phyloP scores from a whole-genome alignment of 148 eudicot species.

The Chenopodium berlandieri region DNA sequence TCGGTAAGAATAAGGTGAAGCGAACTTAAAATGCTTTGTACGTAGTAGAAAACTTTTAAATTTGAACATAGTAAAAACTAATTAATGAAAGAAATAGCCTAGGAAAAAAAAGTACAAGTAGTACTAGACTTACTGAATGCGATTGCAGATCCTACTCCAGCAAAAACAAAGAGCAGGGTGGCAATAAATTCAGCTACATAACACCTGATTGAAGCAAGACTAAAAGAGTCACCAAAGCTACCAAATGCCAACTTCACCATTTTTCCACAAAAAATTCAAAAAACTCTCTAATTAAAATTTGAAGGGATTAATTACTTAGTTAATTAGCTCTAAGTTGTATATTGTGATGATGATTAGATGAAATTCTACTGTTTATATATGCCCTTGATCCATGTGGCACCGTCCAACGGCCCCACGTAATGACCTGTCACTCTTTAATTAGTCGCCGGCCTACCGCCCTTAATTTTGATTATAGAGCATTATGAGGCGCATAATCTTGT shows the following conservation, averaged over 20 bases:
- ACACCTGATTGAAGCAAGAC: constrained; percentile 47
- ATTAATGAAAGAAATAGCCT: neutral
- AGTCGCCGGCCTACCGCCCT: constrained; percentile 34
- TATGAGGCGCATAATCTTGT: constrained; percentile 7
- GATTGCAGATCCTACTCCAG: constrained; percentile 84
- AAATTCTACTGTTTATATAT: constrained; percentile 28
- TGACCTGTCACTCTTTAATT: constrained; percentile 23
- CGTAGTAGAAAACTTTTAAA: no score
- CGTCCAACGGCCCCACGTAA: constrained; percentile 21
- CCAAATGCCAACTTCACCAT: constrained; percentile 79
- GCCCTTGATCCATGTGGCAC: constrained; percentile 16
- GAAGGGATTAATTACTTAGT: neutral
- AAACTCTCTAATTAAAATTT: neutral
- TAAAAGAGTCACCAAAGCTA: constrained; percentile 65
- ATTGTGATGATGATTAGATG: neutral
- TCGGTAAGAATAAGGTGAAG: no score
- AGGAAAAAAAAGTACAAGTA: neutral
- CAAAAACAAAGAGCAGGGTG: constrained; percentile 78
- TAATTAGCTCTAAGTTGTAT: neutral
- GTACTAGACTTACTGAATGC: constrained; percentile 50
- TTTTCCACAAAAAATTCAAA: neutral
- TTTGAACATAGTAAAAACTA: no score
- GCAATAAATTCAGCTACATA: constrained; percentile 81
- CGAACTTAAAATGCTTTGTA: no score
- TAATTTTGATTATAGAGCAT: constrained; percentile 17